Base-by-base conservation (phyloP, 257 asterid genomes). In the Anisodus tanguticus region DNA sequence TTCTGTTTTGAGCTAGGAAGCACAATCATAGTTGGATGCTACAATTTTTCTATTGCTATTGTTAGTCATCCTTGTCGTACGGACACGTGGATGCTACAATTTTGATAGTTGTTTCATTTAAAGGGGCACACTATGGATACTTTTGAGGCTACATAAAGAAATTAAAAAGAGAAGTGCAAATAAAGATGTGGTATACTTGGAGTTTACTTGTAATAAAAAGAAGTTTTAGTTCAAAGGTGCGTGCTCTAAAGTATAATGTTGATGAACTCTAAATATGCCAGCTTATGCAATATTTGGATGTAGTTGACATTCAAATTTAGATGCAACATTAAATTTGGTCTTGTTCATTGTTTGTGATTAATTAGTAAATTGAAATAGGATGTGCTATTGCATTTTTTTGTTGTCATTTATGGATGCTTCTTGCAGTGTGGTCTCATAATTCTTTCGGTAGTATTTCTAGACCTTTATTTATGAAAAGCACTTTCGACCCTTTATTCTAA, bases 141-240 rank as follows among this genome's bases (percentile, higher is more conserved):
- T 51, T 76, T 76, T 51, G 62, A 12, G 81, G 63, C 63, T 53
- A 26, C 15, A 53, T 53, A 76, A 47, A 51, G 81, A 76, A 76
- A 22, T 49, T 22, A 15, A 53, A 26, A 53, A 53, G 22, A 53
- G n/a, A 31, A 76, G 45, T 53, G 59, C 22, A 31, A 77, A 53
- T 55, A 26, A 77, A 77, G 63, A 31, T 77, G 12, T 51, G 81
- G 43, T 7, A 31, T 76, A 77, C 81, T 26, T 76, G 0, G 62
- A 51, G n/a, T 49, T 3, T 11, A 72, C 41, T 45, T 45, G n/a
- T 19, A 49, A 10, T 15, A 59, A 53, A 71, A 76, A 76, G 47
- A 53, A 51, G 64, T 31, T 3, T 15, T 53, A 53, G 49, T 22
- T 51, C 81, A 11, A 51, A 4, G 49, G 82, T 13, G 47, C 26